Evolutionary conservation across 139 green algal genomes (phyloP).

Genomic region (Helicosporidium sp.): DNA sequence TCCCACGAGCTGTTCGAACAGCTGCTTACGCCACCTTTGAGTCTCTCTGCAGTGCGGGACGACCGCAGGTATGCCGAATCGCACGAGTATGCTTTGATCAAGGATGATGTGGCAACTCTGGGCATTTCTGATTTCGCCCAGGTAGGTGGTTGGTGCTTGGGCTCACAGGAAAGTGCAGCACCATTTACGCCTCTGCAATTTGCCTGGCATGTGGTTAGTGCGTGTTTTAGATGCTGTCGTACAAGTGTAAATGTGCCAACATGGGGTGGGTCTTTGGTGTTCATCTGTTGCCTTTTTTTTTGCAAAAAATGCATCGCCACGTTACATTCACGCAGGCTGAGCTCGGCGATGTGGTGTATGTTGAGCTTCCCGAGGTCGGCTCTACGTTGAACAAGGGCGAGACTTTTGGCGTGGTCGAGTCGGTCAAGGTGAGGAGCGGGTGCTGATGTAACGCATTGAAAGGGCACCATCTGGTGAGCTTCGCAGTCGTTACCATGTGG

Average conservation of each 20-base stretch:
- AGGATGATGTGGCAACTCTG: constrained; percentile 67
- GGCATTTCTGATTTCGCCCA: constrained; percentile 94
- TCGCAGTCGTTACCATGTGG: too few relatives aligned
- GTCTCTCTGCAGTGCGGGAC: constrained; percentile 27
- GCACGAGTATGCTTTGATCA: constrained; percentile 77
- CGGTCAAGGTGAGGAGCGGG: constrained; percentile 60
- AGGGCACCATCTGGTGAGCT: too few relatives aligned
- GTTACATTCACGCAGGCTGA: too few relatives aligned
- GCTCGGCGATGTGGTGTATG: constrained; percentile 92
- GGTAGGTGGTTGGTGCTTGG: too few relatives aligned
- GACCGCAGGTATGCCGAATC: constrained; percentile 51
- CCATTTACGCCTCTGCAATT: too few relatives aligned
- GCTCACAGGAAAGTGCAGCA: too few relatives aligned
- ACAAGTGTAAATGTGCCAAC: background rate
- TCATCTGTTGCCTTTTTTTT: too few relatives aligned
- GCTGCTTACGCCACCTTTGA: too few relatives aligned
- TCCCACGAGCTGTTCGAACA: too few relatives aligned
- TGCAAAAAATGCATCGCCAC: too few relatives aligned
- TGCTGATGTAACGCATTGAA: too few relatives aligned
- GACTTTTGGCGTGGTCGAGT: constrained; percentile 92
- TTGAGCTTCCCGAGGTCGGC: constrained; percentile 91
- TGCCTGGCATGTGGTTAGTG: too few relatives aligned
- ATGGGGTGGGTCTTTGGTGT: constrained; percentile 8
- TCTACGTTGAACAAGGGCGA: constrained; percentile 53
- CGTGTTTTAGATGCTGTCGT: background rate